These are phyloP conservation scores for Silene vulgaris DNA, from an alignment of 179 eudicot genomes.

Conservation along the genomic window DNA sequence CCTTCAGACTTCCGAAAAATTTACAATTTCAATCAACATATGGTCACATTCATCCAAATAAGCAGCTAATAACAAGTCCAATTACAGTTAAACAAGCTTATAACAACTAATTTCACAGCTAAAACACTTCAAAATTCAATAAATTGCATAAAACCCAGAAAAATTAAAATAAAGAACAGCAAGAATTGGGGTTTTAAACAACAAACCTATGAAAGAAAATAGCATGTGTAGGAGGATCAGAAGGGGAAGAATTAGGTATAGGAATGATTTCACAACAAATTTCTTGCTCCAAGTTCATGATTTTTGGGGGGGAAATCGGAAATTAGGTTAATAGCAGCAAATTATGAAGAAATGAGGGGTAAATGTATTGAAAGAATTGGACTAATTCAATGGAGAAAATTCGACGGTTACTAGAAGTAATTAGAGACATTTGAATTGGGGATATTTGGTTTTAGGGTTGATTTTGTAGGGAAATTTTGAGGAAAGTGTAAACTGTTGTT, in stretches of 20 bases:
- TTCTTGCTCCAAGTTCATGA: constrained; percentile 3
- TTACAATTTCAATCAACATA: neutral
- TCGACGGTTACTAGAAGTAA: neutral
- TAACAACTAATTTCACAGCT: neutral
- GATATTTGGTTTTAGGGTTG: neutral
- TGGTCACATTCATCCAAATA: neutral
- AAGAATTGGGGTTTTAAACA: neutral
- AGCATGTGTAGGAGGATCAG: constrained; percentile 13
- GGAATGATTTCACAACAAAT: constrained; percentile 25
- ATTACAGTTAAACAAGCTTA: neutral
- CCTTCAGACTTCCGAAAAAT: neutral
- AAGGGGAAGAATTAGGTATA: constrained; percentile 17
- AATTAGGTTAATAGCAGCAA: neutral
- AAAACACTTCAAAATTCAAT: neutral
- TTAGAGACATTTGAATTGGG: constrained; percentile 9
- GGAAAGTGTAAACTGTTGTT: neutral
- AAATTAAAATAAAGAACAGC: neutral
- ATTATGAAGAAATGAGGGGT: neutral
- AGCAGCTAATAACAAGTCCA: neutral
- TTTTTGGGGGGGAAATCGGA: neutral
- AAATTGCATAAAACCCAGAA: neutral
- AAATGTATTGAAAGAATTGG: constrained; percentile 2
- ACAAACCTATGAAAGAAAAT: constrained; percentile 27
- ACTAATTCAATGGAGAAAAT: constrained; percentile 13
- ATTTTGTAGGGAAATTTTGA: constrained; percentile 1